These are phyloP conservation scores for Ophiostoma australiae DNA, from an alignment of 2,329 filamentous ascomycete species.

Conservation along the genomic window DNA sequence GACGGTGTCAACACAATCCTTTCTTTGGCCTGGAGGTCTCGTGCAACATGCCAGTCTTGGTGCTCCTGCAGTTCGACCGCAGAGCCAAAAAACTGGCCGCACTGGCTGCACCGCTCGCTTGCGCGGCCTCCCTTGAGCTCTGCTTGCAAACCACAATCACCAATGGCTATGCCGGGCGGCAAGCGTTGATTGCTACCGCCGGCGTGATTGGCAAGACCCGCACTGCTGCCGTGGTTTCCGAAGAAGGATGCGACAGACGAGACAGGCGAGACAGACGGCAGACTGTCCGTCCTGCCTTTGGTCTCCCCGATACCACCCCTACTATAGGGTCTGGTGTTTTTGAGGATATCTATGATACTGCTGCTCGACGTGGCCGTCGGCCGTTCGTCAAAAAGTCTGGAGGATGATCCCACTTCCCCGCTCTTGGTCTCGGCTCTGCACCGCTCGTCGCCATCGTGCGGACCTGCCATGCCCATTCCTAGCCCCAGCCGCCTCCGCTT, in stretches of 20 bases:
- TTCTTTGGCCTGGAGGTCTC: conserved; percentile 63
- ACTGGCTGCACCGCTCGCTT: conserved; percentile 66
- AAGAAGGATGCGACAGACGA: not conserved
- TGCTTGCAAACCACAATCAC: not conserved
- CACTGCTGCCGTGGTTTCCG: not conserved
- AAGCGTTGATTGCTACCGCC: not conserved
- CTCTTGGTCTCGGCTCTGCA: not conserved
- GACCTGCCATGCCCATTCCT: not conserved
- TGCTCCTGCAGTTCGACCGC: conserved; percentile 66
- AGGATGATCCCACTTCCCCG: conserved; percentile 6
- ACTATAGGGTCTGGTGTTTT: not conserved
- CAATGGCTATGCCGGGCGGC: conserved; percentile 5
- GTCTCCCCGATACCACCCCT: not conserved
- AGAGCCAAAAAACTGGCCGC: conserved; percentile 54
- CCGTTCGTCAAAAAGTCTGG: conserved; percentile 18
- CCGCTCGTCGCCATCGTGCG: not conserved
- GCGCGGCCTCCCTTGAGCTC: conserved; percentile 23
- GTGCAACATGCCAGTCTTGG: conserved; percentile 90
- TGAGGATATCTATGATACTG: not conserved
- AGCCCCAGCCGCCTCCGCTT: conserved; percentile 22
- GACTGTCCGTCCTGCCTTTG: not conserved
- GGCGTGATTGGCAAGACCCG: not conserved
- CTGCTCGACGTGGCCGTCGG: conserved; percentile 21
- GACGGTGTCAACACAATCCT: not conserved
- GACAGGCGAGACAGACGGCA: not conserved